A percentile compares a stretch with the other conserved stretches of the same genome.
Evolutionary conservation across 345 rosid genomes (phyloP).

Genomic region (Hibiscus tridactylites): DNA sequence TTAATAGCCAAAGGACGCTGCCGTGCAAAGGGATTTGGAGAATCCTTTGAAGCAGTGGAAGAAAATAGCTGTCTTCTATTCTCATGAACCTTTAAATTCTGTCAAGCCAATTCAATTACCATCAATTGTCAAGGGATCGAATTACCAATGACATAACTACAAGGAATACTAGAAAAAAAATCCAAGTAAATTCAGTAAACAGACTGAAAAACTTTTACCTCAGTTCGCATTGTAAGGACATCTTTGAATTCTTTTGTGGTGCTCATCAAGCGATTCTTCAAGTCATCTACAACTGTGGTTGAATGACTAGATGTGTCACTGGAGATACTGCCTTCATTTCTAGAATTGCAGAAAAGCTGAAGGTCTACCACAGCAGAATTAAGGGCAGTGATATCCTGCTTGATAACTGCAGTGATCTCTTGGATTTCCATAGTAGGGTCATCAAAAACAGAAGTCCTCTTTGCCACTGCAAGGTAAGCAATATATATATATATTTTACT

Average conservation of each 20-base stretch:
- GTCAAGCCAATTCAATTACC: conserved; percentile 9
- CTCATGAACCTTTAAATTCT: conserved; percentile 79
- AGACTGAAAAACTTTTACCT: conserved; percentile 30
- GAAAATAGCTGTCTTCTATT: conserved; percentile 75
- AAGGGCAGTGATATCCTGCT: conserved; percentile 76
- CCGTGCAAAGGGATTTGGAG: conserved; percentile 66
- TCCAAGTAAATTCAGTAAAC: neutral
- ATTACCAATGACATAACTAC: neutral
- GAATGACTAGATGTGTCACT: conserved; percentile 66
- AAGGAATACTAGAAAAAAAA: neutral
- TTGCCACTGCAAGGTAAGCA: conserved; percentile 43
- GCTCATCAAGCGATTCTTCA: conserved; percentile 73
- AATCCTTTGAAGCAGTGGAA: conserved; percentile 52
- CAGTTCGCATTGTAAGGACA: conserved; percentile 78
- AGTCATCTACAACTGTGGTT: conserved; percentile 67
- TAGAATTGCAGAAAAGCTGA: conserved; percentile 61
- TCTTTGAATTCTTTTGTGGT: conserved; percentile 82
- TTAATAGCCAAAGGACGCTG: conserved; percentile 71
- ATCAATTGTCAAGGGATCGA: neutral
- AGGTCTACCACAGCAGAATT: conserved; percentile 73
- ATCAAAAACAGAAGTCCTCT: conserved; percentile 80
- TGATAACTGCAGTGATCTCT: conserved; percentile 61
- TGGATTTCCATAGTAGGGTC: conserved; percentile 82
- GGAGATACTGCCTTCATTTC: conserved; percentile 48
- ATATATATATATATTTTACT: neutral